Conservation (phyloP, 192 early-diverging fungal species). For the Mortierella claussenii region DNA sequence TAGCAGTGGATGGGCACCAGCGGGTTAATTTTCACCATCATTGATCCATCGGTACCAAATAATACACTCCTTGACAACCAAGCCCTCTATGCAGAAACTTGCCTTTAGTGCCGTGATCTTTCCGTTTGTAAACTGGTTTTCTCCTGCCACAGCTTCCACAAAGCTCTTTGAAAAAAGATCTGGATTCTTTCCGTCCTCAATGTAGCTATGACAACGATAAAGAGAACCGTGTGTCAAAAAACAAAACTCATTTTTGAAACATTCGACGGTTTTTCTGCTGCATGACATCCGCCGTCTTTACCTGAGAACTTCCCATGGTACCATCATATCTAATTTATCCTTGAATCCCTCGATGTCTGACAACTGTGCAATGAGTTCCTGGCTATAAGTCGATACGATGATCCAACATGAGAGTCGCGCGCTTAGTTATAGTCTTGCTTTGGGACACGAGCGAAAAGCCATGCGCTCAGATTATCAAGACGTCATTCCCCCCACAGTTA, state of each 20-base stretch:
- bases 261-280: background rate
- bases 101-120: conserved; percentile 63
- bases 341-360: conserved; percentile 50
- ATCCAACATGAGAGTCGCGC: background rate
- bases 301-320: conserved; percentile 66
- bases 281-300: conserved; percentile 13
- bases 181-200: conserved; percentile 63
- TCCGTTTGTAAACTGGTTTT: conserved; percentile 67
- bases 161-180: conserved; percentile 65
- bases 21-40: background rate
- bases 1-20: background rate
- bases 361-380: conserved; percentile 45
- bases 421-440: background rate
- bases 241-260: background rate
- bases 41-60: background rate
- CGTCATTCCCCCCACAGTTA: too few relatives aligned
- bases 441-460: too few relatives aligned
- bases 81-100: conserved; percentile 11
- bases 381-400: conserved; percentile 17
- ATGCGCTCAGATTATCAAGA: too few relatives aligned
- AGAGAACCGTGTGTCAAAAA: background rate
- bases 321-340: conserved; percentile 56
- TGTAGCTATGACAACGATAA: conserved; percentile 40
- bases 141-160: conserved; percentile 60
- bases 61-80: too few relatives aligned